Evolutionary conservation across 306 rosid species (phyloP), one percentile per base, ranked within the genome.

Genomic region (Cicer chorassanicum): DNA sequence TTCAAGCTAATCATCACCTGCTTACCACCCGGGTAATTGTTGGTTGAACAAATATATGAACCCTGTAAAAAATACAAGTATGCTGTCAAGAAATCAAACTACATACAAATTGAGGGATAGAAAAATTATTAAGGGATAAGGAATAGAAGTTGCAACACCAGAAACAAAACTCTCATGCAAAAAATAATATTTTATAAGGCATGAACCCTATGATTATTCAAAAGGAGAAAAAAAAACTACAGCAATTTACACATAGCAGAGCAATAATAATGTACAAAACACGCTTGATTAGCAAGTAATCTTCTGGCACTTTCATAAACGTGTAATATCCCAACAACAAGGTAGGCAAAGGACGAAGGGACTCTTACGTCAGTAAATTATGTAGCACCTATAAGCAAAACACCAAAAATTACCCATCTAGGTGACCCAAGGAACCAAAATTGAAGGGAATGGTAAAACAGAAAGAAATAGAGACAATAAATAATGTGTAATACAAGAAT

Each of bases 21-120:
- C 83, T 89, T 49, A 89, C 90, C 54, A 91, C 95, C 53, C 98
- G 98, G 77, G 85, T 87, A 61, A 82, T 83, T n/a, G 94, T 87
- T 84, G 98, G 98, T 62, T 87, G 98, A 82, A 83, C 88, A 91
- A 93, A 91, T 59, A 87, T 77, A 80, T 89, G 97, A 84, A 93
- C 97, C 97, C 97, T 93, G 91, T 36, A 83, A 78, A 80, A 34
- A 73, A 75, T 15, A 78, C 60, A 80, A 24, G 57, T 6, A 56
- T 38, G 38, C 64, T 54, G 50, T 75, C 62, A 78, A 70, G 51
- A 54, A 68, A 82, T 40, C 45, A 78, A 72, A 15, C 38, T 66
- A 36, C 62, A 72, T 72, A 36, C 53, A 60, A 29, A 74, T 11
- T 61, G 53, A 74, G 63, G 41, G 16, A 67, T 24, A 21, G 11